phyloP scores from a whole-genome alignment of 768 basidiomycete species.

The Trametes maxima region DNA sequence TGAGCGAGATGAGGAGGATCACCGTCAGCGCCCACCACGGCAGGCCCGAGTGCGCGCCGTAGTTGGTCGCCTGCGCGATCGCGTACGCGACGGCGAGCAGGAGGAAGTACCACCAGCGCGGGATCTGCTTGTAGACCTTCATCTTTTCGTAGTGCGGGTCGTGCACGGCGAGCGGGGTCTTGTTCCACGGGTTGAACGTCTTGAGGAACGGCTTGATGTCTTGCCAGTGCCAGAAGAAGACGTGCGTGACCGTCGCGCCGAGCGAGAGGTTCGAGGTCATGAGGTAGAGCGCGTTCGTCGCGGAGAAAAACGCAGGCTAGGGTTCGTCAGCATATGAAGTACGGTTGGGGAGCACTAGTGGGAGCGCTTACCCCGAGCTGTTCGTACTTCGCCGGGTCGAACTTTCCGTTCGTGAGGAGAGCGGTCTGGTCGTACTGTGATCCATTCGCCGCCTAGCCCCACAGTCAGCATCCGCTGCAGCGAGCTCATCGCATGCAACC shows the following conservation, averaged over 20 bases:
- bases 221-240: slow-evolving; percentile 40
- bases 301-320: slow-evolving; percentile 39
- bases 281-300: slow-evolving; percentile 38
- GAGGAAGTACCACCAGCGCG: slow-evolving; percentile 54
- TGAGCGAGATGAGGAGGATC: slow-evolving; percentile 50
- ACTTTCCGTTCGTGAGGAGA: slow-evolving; percentile 48
- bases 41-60: slow-evolving; percentile 54
- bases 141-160: slow-evolving; percentile 59
- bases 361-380: slow-evolving; percentile 21
- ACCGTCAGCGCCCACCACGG: slow-evolving; percentile 58
- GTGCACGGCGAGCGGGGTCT: slow-evolving; percentile 31
- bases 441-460: slow-evolving; percentile 26
- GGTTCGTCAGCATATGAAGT: too few species aligned
- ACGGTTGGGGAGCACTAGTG: too few species aligned
- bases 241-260: slow-evolving; percentile 37
- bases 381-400: slow-evolving; percentile 31
- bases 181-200: slow-evolving; percentile 39
- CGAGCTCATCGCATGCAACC: background rate
- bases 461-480: background rate
- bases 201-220: slow-evolving; percentile 39
- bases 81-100: slow-evolving; percentile 47
- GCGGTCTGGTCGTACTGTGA: slow-evolving; percentile 43
- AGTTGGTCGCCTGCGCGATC: slow-evolving; percentile 50
- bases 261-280: slow-evolving; percentile 39
- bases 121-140: slow-evolving; percentile 48